Conservation (phyloP, 371 early-diverging fungal genomes). For the Mortierella sp. region DNA sequence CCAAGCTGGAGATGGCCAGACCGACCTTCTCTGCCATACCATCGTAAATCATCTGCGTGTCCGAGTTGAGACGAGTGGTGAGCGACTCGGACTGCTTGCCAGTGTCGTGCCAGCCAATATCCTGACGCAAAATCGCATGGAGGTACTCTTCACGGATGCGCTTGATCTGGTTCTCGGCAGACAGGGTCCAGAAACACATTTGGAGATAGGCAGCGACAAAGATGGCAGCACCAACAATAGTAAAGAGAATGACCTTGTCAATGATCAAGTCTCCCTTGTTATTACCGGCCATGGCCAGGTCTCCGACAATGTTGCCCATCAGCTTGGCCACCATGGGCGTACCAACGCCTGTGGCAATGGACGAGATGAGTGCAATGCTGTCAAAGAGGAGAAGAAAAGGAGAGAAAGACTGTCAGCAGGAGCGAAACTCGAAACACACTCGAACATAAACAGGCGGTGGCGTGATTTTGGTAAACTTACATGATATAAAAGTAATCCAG, state of each 20-base stretch:
- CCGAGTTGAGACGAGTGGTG: conserved; percentile 78
- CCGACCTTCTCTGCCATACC: conserved; percentile 89
- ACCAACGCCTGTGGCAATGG: conserved; percentile 40
- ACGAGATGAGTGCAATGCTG: conserved; percentile 30
- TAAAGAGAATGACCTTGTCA: conserved; percentile 51
- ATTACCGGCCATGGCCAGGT: background rate
- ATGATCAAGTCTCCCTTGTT: conserved; percentile 48
- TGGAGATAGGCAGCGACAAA: conserved; percentile 42
- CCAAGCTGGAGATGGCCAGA: conserved; percentile 68
- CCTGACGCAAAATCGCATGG: conserved; percentile 84
- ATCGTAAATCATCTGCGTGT: conserved; percentile 81
- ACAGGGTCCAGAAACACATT: conserved; percentile 52
- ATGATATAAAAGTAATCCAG: conserved; percentile 65
- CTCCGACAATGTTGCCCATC: conserved; percentile 33
- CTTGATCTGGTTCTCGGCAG: conserved; percentile 50
- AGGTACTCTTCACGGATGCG: conserved; percentile 74
- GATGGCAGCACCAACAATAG: conserved; percentile 52
- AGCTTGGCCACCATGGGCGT: conserved; percentile 44
- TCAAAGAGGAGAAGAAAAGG: no score
- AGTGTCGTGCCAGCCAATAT: conserved; percentile 91
- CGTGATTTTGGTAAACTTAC: conserved; percentile 50
- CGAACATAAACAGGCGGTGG: no score
- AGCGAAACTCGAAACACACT: background rate
- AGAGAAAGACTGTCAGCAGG: no score
- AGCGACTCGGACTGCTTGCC: conserved; percentile 74